phyloP scores from a whole-genome alignment of 192 early-diverging fungal genomes.

The Thamnidium elegans region DNA sequence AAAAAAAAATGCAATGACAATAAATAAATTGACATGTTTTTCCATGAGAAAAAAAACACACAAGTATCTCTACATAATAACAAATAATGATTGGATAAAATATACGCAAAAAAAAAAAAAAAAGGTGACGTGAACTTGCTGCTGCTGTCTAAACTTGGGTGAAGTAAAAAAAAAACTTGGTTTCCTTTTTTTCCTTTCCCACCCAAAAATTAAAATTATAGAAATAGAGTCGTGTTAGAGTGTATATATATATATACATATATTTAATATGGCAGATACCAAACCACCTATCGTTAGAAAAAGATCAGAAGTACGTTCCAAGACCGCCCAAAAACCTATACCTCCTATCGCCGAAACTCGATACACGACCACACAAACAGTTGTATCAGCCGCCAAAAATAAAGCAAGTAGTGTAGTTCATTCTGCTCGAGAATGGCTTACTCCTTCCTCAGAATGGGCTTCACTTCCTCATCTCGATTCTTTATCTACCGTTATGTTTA shows the following conservation, averaged over 20 bases:
- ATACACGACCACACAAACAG: not conserved
- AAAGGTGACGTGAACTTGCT: too few species aligned
- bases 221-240: too few species aligned
- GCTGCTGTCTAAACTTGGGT: too few species aligned
- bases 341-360: not conserved
- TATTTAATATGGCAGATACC: conserved; percentile 3
- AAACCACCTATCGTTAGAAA: conserved; percentile 5
- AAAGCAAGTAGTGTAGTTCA: conserved; percentile 17
- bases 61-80: too few species aligned
- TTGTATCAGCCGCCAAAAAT: conserved; percentile 17
- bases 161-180: too few species aligned
- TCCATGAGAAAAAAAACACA: too few species aligned
- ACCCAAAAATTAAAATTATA: too few species aligned
- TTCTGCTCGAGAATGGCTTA: conserved; percentile 35
- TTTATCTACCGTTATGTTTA: conserved; percentile 47
- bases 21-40: too few species aligned
- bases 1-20: too few species aligned
- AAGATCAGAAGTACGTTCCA: conserved; percentile 3
- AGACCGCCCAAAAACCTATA: not conserved
- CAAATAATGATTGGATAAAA: too few species aligned
- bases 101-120: too few species aligned
- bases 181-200: too few species aligned
- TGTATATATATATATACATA: not conserved
- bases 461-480: conserved; percentile 34
- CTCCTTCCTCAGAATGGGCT: conserved; percentile 11